Conservation (phyloP, 1,139 yeast species). For the Zygoascus hellenicus region DNA sequence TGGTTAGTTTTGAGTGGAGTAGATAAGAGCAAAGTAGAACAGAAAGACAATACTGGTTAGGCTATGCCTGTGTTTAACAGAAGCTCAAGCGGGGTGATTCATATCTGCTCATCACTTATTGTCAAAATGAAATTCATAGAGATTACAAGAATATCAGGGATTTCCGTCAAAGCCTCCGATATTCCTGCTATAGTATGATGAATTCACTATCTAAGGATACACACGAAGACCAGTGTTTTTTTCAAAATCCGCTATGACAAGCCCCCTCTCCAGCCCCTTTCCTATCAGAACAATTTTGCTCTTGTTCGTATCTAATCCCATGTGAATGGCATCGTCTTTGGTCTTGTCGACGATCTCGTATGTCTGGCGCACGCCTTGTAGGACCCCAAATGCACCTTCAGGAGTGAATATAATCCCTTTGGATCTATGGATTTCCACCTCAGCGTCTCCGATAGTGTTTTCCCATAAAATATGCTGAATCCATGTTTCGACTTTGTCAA, state of each 20-base stretch:
- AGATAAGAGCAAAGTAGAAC: too few species aligned
- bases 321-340: slow-evolving; percentile 18
- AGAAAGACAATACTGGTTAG: too few species aligned
- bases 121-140: too few species aligned
- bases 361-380: slow-evolving; percentile 94
- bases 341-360: slow-evolving; percentile 65
- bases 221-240: slow-evolving; percentile 1
- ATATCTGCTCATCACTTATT: too few species aligned
- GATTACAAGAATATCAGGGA: too few species aligned
- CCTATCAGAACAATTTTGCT: slow-evolving; percentile 81
- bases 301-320: slow-evolving; percentile 26
- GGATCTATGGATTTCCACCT: slow-evolving; percentile 65
- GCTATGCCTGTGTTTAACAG: too few species aligned
- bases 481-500: slow-evolving; percentile 49
- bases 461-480: slow-evolving; percentile 71
- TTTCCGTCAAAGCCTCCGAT: too few species aligned
- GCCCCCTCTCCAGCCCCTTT: slow-evolving; percentile 41
- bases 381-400: slow-evolving; percentile 43
- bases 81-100: too few species aligned
- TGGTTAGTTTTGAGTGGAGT: too few species aligned
- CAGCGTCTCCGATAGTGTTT: slow-evolving; percentile 33
- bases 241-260: slow-evolving; percentile 11
- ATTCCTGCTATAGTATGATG: too few species aligned
- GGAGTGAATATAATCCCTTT: slow-evolving; percentile 56
- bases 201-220: too few species aligned